A percentile compares a stretch with the other conserved stretches of the same genome.
Conservation (phyloP, 1,284 basidiomycete genomes). For the Pseudomicrostroma phylloplanum region DNA sequence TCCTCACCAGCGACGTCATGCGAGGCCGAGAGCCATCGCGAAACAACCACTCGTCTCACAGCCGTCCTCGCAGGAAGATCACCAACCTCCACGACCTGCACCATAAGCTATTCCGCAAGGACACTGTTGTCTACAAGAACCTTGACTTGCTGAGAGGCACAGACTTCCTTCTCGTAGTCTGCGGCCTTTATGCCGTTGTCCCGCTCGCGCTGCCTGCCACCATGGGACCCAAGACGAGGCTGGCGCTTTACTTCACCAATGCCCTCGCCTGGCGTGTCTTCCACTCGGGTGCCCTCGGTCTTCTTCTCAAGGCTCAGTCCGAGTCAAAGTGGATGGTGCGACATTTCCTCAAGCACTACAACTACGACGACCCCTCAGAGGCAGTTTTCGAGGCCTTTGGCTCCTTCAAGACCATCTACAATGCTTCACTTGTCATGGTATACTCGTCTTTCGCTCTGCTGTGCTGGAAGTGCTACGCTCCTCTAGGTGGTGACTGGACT, state of each 20-base stretch:
- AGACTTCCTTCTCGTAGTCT: constrained; percentile 64
- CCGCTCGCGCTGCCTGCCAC: constrained; percentile 41
- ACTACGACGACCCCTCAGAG: constrained; percentile 30
- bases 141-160: constrained; percentile 72
- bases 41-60: constrained; percentile 14
- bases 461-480: constrained; percentile 38
- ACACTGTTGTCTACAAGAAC: constrained; percentile 73
- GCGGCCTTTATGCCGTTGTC: constrained; percentile 59
- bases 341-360: constrained; percentile 77
- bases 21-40: constrained; percentile 10
- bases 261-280: constrained; percentile 79
- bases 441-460: constrained; percentile 56
- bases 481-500: constrained; percentile 61
- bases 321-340: constrained; percentile 80
- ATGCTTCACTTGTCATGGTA: constrained; percentile 86
- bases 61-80: constrained; percentile 12
- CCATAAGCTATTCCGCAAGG: constrained; percentile 82
- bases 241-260: constrained; percentile 70
- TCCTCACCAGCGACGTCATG: neutral
- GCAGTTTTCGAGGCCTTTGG: constrained; percentile 77
- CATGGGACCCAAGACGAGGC: constrained; percentile 37
- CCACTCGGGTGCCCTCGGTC: constrained; percentile 81
- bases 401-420: constrained; percentile 92
- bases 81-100: constrained; percentile 74
- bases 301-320: constrained; percentile 75